Evolutionary conservation across 2,329 filamentous ascomycete genomes (phyloP).

Genomic region (Aureobasidium sp.): DNA sequence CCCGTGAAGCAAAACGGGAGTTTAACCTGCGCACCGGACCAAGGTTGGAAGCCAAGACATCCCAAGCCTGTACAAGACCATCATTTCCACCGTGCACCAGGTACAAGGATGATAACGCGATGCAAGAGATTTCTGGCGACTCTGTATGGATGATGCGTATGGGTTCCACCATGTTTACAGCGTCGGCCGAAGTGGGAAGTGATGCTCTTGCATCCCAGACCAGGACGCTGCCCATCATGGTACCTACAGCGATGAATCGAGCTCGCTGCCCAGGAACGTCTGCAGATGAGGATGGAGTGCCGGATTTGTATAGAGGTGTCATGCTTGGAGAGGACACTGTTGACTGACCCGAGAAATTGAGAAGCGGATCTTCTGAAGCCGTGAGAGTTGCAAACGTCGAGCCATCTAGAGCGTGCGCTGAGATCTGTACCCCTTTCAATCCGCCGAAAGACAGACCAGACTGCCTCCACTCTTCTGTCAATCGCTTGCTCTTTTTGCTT

Average conservation of each 20-base stretch:
- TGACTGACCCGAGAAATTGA: slow-evolving; percentile 50
- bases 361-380: slow-evolving; percentile 68
- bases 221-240: slow-evolving; percentile 65
- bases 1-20: slow-evolving; percentile 72
- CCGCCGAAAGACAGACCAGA: slow-evolving; percentile 57
- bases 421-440: slow-evolving; percentile 55
- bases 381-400: slow-evolving; percentile 67
- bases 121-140: slow-evolving; percentile 75
- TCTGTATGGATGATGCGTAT: slow-evolving; percentile 82
- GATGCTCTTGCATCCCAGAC: slow-evolving; percentile 78
- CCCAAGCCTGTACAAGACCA: slow-evolving; percentile 93
- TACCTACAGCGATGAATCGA: slow-evolving; percentile 75
- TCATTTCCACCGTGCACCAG: slow-evolving; percentile 91
- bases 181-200: slow-evolving; percentile 46
- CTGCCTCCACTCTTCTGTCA: slow-evolving; percentile 57
- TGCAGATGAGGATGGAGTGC: slow-evolving; percentile 35
- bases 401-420: slow-evolving; percentile 62
- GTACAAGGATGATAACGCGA: slow-evolving; percentile 79
- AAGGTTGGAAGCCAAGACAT: slow-evolving; percentile 74
- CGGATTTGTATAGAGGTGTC: slow-evolving; percentile 44
- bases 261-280: slow-evolving; percentile 81
- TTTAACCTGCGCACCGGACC: slow-evolving; percentile 81
- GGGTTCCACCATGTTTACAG: slow-evolving; percentile 57
- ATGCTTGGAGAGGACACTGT: slow-evolving; percentile 47
- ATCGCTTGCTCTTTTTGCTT: slow-evolving; percentile 17